phyloP scores from a whole-genome alignment of 306 rosid genomes.

The Trichosanthes cucumerina region DNA sequence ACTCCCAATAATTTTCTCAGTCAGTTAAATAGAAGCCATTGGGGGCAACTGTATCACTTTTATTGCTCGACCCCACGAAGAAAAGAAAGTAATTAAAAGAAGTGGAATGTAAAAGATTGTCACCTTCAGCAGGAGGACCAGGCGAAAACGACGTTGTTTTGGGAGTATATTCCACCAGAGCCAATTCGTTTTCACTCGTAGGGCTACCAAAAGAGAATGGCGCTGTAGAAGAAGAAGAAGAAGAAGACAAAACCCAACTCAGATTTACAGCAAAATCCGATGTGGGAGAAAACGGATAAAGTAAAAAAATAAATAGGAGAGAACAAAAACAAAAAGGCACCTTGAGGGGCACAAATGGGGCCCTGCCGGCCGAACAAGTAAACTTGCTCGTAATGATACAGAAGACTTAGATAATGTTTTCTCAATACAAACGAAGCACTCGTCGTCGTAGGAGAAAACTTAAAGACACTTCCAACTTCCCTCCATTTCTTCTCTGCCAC shows the following conservation, averaged over 20 bases:
- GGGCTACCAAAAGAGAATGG: constrained; percentile 38
- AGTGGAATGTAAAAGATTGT: not conserved
- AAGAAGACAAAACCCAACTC: not conserved
- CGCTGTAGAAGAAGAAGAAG: constrained; percentile 19
- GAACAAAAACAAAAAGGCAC: constrained; percentile 13
- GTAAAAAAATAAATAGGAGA: not conserved
- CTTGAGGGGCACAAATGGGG: constrained; percentile 46
- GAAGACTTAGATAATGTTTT: constrained; percentile 73
- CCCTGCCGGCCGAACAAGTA: constrained; percentile 57
- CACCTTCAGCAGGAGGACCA: constrained; percentile 41
- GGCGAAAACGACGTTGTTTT: constrained; percentile 23
- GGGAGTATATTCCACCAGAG: constrained; percentile 65
- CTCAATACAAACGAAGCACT: constrained; percentile 91
- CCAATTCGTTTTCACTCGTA: constrained; percentile 57
- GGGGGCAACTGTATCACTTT: not conserved
- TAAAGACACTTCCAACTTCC: constrained; percentile 80
- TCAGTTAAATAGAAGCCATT: not conserved
- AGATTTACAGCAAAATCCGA: not conserved
- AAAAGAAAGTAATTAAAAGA: not conserved
- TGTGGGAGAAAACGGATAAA: not conserved
- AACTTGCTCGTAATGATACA: constrained; percentile 83
- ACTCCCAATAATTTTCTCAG: not conserved
- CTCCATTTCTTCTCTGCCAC: constrained; percentile 98
- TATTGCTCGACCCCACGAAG: not conserved
- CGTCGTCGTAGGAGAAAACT: constrained; percentile 76